Conservation (phyloP, 78 protist genomes). For the Chrysochromulina tobinii region DNA sequence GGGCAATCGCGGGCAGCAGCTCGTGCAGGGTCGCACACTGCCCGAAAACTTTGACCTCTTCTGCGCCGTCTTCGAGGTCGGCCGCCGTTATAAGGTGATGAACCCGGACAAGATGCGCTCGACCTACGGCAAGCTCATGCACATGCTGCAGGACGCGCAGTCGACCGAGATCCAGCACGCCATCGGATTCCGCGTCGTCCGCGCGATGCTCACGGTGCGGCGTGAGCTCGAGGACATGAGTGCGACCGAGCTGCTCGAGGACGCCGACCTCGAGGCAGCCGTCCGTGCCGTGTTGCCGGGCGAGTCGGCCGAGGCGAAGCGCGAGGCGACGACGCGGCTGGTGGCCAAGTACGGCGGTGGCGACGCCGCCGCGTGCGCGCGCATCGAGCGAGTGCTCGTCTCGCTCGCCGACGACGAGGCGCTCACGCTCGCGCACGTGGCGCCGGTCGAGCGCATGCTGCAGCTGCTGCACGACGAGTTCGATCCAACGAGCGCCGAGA, state of each 20-base stretch:
- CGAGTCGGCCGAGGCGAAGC: background rate
- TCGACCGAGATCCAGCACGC: background rate
- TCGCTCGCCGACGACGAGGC: constrained; percentile 31
- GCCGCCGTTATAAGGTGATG: constrained; percentile 60
- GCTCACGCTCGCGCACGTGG: constrained; percentile 58
- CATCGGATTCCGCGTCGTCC: constrained; percentile 50
- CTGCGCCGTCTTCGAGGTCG: constrained; percentile 35
- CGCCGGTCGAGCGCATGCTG: constrained; percentile 61
- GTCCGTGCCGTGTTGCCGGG: constrained; percentile 61
- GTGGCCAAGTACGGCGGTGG: constrained; percentile 35
- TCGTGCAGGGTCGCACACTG: background rate
- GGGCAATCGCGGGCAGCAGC: background rate
- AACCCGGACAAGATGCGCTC: constrained; percentile 62
- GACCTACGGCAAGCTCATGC: constrained; percentile 64
- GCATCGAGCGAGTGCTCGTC: background rate
- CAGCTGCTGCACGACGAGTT: constrained; percentile 49
- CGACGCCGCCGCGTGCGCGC: constrained; percentile 43
- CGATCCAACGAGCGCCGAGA: constrained; percentile 8
- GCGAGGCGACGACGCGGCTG: background rate
- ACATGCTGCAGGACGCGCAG: constrained; percentile 29
- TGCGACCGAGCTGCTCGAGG: constrained; percentile 52
- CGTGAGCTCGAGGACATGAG: constrained; percentile 4
- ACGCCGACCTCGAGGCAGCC: constrained; percentile 62
- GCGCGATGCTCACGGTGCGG: constrained; percentile 74
- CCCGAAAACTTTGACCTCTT: background rate